Percentiles rank a stretch among this genome's conserved stretches.
These are phyloP conservation scores for Decorospora gaudefroyi DNA, from an alignment of 2,329 filamentous ascomycete genomes.

Conservation along the genomic window DNA sequence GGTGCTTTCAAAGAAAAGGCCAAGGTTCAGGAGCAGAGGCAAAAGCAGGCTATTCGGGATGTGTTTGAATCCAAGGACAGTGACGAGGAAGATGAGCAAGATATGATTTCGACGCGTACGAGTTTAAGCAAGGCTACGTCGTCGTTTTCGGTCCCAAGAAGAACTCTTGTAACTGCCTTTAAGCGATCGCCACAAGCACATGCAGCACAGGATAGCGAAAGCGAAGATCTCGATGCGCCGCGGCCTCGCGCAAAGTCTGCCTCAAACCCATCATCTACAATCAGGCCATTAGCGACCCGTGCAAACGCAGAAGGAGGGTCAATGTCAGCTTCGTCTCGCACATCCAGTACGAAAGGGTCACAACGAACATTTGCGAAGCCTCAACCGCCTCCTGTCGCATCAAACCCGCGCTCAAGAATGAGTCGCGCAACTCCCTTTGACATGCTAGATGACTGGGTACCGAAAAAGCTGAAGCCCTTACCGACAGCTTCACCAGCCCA, in stretches of 20 bases:
- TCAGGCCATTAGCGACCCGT: conserved; percentile 2
- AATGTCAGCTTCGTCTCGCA: conserved; percentile 1
- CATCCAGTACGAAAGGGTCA: conserved; percentile 1
- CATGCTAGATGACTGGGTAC: conserved; percentile 32
- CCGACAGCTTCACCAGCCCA: conserved; percentile 1
- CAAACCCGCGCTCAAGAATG: conserved; percentile 22
- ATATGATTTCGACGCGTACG: neutral
- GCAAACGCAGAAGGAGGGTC: neutral
- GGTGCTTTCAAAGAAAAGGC: conserved; percentile 37
- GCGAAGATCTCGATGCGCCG: conserved; percentile 38
- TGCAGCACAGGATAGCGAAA: conserved; percentile 26
- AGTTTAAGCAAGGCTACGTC: neutral
- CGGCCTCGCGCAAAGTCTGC: conserved; percentile 6
- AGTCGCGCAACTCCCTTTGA: conserved; percentile 31
- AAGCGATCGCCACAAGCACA: conserved; percentile 1
- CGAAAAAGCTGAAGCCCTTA: conserved; percentile 6
- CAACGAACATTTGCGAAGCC: conserved; percentile 27
- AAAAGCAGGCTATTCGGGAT: conserved; percentile 38
- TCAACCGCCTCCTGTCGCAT: conserved; percentile 13
- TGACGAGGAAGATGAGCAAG: neutral
- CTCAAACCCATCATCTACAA: conserved; percentile 5
- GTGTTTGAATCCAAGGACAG: conserved; percentile 23
- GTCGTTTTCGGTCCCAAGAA: neutral
- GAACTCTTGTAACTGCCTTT: neutral
- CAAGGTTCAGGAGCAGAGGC: conserved; percentile 37